Conservation (phyloP, 2,329 filamentous ascomycete species). For the Stagonosporopsis chrysanthemi region DNA sequence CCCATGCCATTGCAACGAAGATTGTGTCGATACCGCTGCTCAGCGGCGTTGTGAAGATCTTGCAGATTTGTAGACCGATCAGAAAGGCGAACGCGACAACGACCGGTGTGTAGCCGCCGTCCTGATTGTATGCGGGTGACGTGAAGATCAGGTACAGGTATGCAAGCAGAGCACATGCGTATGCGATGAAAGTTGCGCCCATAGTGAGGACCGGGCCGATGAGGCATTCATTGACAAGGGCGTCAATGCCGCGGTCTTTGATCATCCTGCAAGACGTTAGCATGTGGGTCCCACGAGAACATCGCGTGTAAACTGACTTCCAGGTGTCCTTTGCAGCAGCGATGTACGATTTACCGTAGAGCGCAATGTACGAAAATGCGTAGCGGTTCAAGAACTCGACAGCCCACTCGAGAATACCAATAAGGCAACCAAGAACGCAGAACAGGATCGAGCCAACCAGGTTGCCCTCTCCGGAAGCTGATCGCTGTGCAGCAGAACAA, state of each 20-base stretch:
- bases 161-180: constrained; percentile 79
- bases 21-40: constrained; percentile 90
- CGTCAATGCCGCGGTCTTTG: constrained; percentile 89
- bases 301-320: constrained; percentile 58
- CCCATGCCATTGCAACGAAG: constrained; percentile 79
- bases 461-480: constrained; percentile 71
- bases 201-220: constrained; percentile 70
- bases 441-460: constrained; percentile 71
- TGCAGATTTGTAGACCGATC: constrained; percentile 87
- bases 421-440: constrained; percentile 78
- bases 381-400: constrained; percentile 90
- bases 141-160: constrained; percentile 90
- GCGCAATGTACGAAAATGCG: constrained; percentile 88
- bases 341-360: constrained; percentile 91
- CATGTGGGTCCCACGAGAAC: not conserved
- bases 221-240: constrained; percentile 86
- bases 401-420: constrained; percentile 82
- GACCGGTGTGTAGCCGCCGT: constrained; percentile 74
- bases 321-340: constrained; percentile 88
- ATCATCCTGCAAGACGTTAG: constrained; percentile 68
- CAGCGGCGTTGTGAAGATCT: constrained; percentile 88
- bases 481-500: constrained; percentile 77
- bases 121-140: constrained; percentile 75
- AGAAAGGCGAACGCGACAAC: constrained; percentile 87
- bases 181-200: constrained; percentile 83